These are phyloP conservation scores for Hawksworthiomyces lignivorus DNA, from an alignment of 2,329 filamentous ascomycete species.

Conservation along the genomic window DNA sequence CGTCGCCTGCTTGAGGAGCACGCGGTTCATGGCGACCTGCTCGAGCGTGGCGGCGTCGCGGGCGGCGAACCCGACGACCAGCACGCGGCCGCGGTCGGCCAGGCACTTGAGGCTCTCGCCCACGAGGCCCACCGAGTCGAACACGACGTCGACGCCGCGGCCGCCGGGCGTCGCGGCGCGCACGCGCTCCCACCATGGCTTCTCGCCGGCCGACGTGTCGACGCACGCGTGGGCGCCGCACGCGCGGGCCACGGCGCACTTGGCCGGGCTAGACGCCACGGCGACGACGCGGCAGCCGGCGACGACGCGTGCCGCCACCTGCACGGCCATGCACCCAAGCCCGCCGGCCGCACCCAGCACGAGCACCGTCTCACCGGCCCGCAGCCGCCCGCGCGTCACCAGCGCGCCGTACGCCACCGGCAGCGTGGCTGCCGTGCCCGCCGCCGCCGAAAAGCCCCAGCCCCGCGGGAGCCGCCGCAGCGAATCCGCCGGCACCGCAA, in stretches of 20 bases:
- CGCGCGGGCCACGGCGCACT: constrained; percentile 31
- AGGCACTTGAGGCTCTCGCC: constrained; percentile 46
- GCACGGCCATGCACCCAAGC: constrained; percentile 46
- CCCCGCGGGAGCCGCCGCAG: constrained; percentile 36
- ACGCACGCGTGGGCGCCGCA: constrained; percentile 35
- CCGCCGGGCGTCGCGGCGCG: constrained; percentile 34
- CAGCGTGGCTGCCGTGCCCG: constrained; percentile 45
- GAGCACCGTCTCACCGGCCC: constrained; percentile 41
- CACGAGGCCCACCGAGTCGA: constrained; percentile 51
- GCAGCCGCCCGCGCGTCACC: constrained; percentile 31
- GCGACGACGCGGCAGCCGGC: constrained; percentile 43
- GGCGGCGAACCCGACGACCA: constrained; percentile 53
- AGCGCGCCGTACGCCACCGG: constrained; percentile 48
- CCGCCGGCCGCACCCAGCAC: constrained; percentile 49
- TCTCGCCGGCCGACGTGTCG: constrained; percentile 24
- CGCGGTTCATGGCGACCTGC: constrained; percentile 42
- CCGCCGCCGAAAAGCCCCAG: constrained; percentile 40
- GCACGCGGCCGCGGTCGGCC: constrained; percentile 43
- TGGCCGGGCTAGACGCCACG: constrained; percentile 38
- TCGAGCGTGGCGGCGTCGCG: constrained; percentile 19
- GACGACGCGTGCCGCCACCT: constrained; percentile 36
- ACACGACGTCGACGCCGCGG: constrained; percentile 48
- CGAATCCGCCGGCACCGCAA: constrained; percentile 30
- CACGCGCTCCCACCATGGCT: constrained; percentile 43
- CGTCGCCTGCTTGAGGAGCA: constrained; percentile 45